Conservation (phyloP, 1,284 basidiomycete species). For the Peniophora sp. region DNA sequence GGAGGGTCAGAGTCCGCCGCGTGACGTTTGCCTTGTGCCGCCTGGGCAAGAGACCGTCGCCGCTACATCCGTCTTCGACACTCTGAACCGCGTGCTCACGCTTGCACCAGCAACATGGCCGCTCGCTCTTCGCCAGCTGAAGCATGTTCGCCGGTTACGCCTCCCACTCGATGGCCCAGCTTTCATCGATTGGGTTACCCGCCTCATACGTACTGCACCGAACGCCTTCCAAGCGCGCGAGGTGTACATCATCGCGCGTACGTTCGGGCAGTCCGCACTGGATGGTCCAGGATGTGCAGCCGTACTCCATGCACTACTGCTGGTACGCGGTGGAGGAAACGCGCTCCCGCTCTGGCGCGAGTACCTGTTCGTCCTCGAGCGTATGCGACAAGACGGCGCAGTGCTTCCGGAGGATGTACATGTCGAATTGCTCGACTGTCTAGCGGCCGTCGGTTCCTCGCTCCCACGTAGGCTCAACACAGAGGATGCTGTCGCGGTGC, state of each 20-base stretch:
- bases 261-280: not conserved
- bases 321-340: not conserved
- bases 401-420: slow-evolving; percentile 58
- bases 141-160: too few relatives aligned
- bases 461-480: too few relatives aligned
- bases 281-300: not conserved
- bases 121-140: too few relatives aligned
- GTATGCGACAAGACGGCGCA: slow-evolving; percentile 71
- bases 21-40: not conserved
- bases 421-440: slow-evolving; percentile 50
- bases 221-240: not conserved
- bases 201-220: not conserved
- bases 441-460: too few relatives aligned
- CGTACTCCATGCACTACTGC: not conserved
- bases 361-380: slow-evolving; percentile 74
- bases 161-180: too few relatives aligned
- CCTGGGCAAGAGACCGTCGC: not conserved
- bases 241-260: not conserved
- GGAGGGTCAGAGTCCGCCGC: not conserved
- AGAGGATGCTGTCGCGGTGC: too few relatives aligned
- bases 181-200: not conserved
- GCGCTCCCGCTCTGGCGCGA: slow-evolving; percentile 28
- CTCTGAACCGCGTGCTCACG: not conserved
- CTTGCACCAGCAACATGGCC: not conserved
- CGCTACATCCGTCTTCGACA: not conserved